Evolutionary conservation across 1,284 basidiomycete genomes (phyloP).

Genomic region (Heterobasidion irregulare): DNA sequence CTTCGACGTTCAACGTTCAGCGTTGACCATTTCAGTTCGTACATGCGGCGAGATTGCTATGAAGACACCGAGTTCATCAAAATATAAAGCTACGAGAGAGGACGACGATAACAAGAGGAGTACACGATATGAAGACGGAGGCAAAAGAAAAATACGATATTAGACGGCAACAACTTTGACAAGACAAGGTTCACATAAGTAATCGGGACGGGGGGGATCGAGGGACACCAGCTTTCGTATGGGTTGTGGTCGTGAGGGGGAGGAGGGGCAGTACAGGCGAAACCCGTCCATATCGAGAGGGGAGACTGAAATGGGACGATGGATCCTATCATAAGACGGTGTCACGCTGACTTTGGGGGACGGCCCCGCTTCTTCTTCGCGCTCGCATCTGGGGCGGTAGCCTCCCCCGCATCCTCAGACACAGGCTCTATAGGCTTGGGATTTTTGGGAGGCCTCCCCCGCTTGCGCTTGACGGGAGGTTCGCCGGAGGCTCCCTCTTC

Average conservation of each 20-base stretch:
- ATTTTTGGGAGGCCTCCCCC: constrained; percentile 68
- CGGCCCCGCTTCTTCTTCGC: constrained; percentile 64
- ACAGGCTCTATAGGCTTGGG: constrained; percentile 38
- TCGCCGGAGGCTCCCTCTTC: constrained; percentile 31
- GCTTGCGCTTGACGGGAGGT: constrained; percentile 49
- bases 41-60: constrained; percentile 10
- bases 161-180: constrained; percentile 4
- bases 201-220: background rate
- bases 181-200: background rate
- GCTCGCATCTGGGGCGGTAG: constrained; percentile 16
- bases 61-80: constrained; percentile 14
- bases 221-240: background rate
- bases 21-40: background rate
- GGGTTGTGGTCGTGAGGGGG: background rate
- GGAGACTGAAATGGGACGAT: constrained; percentile 8
- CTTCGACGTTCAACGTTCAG: constrained; percentile 7
- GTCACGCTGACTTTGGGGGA: constrained; percentile 44
- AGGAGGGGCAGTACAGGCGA: background rate
- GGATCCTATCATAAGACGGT: constrained; percentile 11
- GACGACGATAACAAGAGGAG: constrained; percentile 5
- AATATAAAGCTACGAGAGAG: constrained; percentile 11
- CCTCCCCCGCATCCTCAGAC: constrained; percentile 32
- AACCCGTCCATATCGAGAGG: background rate
- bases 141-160: constrained; percentile 7
- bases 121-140: constrained; percentile 10